These are phyloP conservation scores for Didymella sp. DNA, from an alignment of 2,329 filamentous ascomycete genomes.

Conservation along the genomic window DNA sequence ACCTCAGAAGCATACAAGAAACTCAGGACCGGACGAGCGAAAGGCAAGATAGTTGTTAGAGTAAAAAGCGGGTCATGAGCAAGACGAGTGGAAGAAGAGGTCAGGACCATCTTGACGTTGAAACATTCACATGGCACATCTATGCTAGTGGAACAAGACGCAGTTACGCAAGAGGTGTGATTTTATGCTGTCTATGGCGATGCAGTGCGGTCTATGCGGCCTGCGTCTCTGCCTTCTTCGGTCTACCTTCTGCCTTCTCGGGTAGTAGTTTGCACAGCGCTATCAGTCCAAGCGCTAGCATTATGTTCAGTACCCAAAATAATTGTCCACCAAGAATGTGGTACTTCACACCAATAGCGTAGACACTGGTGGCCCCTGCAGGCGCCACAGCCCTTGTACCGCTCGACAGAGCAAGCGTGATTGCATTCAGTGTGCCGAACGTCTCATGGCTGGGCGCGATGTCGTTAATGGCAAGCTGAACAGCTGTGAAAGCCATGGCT, in stretches of 20 bases:
- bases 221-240: not conserved
- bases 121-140: not conserved
- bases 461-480: slow-evolving; percentile 78
- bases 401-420: slow-evolving; percentile 68
- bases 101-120: not conserved
- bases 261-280: slow-evolving; percentile 31
- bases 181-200: not conserved
- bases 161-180: not conserved
- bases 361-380: slow-evolving; percentile 70
- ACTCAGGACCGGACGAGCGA: slow-evolving; percentile 60
- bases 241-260: slow-evolving; percentile 32
- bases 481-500: slow-evolving; percentile 72
- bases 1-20: slow-evolving; percentile 62
- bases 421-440: slow-evolving; percentile 74
- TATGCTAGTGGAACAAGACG: not conserved
- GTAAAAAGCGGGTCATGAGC: not conserved
- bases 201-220: not conserved
- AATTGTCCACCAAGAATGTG: slow-evolving; percentile 70
- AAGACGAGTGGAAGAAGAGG: not conserved
- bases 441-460: slow-evolving; percentile 69
- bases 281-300: slow-evolving; percentile 30
- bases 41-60: slow-evolving; percentile 63
- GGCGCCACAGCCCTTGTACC: slow-evolving; percentile 71
- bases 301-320: slow-evolving; percentile 66
- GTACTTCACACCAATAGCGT: slow-evolving; percentile 68